These are phyloP conservation scores for Talaromyces sp. DNA, from an alignment of 2,329 filamentous ascomycete species.

Conservation along the genomic window DNA sequence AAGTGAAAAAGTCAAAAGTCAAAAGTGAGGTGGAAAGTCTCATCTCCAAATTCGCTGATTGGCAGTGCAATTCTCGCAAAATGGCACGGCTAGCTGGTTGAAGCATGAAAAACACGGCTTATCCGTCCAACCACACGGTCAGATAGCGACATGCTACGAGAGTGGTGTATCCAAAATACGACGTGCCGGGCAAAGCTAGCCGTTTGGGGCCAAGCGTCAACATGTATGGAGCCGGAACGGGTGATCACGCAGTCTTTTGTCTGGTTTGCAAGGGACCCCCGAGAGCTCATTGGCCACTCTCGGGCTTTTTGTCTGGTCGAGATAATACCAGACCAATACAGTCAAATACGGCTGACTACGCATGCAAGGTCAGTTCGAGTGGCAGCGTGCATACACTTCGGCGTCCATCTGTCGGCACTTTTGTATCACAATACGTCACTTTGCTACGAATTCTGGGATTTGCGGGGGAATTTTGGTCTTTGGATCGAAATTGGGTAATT, in stretches of 20 bases:
- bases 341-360: not conserved
- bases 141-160: not conserved
- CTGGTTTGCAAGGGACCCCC: not conserved
- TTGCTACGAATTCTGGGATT: not conserved
- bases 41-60: not conserved
- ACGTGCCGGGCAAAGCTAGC: not conserved
- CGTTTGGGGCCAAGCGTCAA: not conserved
- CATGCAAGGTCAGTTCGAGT: not conserved
- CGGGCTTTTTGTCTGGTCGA: not conserved
- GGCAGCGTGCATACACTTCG: not conserved
- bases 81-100: not conserved
- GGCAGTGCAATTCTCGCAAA: not conserved
- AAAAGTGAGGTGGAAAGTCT: not conserved
- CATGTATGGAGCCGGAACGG: not conserved
- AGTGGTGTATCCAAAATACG: not conserved
- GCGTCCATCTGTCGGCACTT: not conserved
- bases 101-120: slow-evolving; percentile 2
- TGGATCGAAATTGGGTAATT: not conserved
- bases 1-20: not conserved
- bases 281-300: not conserved
- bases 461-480: not conserved
- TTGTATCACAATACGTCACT: slow-evolving; percentile 1
- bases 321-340: not conserved
- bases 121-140: not conserved
- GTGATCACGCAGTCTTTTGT: not conserved